These are phyloP conservation scores for Fistulifera pelliculosa DNA, from an alignment of 108 stramenopile species.

Conservation along the genomic window DNA sequence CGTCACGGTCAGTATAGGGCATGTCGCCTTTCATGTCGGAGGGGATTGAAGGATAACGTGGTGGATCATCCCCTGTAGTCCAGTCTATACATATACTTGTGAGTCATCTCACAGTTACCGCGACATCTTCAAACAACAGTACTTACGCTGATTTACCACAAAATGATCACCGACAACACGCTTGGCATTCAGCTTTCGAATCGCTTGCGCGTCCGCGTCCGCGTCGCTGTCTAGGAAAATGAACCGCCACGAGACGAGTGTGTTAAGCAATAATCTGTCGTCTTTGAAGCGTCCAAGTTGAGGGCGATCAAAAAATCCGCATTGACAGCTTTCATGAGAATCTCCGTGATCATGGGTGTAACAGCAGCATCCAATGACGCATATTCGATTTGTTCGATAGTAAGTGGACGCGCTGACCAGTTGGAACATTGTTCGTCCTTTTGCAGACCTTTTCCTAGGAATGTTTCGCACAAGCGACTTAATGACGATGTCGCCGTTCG, in stretches of 20 bases:
- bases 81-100: slow-evolving; percentile 4
- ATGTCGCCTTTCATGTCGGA: slow-evolving; percentile 7
- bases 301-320: slow-evolving; percentile 1
- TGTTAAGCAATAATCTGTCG: not conserved
- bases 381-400: slow-evolving; percentile 26
- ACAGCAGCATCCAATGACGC: slow-evolving; percentile 41
- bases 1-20: slow-evolving; percentile 17
- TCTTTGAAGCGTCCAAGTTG: slow-evolving; percentile 3
- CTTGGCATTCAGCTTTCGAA: slow-evolving; percentile 22
- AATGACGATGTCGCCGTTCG: slow-evolving; percentile 22
- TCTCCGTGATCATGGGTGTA: slow-evolving; percentile 13
- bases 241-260: slow-evolving; percentile 8
- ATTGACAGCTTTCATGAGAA: slow-evolving; percentile 1
- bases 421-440: slow-evolving; percentile 38
- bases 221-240: slow-evolving; percentile 7
- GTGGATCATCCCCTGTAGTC: slow-evolving; percentile 11
- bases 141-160: slow-evolving; percentile 19
- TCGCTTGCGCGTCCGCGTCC: slow-evolving; percentile 3
- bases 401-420: slow-evolving; percentile 24
- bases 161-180: slow-evolving; percentile 18
- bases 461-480: slow-evolving; percentile 17
- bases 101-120: no score
- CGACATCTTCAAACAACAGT: no score
- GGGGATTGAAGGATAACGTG: slow-evolving; percentile 16
- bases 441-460: slow-evolving; percentile 16